phyloP scores from a whole-genome alignment of 257 asterid species.

The Plantago elongata region DNA sequence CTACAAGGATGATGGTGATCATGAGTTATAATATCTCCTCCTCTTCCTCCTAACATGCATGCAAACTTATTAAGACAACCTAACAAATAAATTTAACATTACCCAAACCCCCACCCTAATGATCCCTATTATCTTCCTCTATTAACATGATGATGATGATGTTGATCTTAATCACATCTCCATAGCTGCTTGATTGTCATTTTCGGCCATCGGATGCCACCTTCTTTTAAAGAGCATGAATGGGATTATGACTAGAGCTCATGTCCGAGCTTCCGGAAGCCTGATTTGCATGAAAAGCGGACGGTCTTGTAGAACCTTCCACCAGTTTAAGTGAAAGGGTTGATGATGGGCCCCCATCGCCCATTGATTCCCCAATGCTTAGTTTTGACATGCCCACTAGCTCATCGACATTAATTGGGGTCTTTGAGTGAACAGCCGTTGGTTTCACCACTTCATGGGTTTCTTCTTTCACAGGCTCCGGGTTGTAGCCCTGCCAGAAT shows the following conservation, averaged over 20 bases:
- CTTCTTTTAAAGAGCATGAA: constrained; percentile 55
- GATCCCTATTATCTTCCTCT: constrained; percentile 34
- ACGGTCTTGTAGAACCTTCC: constrained; percentile 80
- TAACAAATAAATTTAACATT: constrained; percentile 25
- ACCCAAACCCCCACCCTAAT: constrained; percentile 23
- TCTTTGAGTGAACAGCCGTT: constrained; percentile 81
- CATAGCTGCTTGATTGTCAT: constrained; percentile 17
- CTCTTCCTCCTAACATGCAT: constrained; percentile 24
- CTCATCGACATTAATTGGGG: constrained; percentile 82
- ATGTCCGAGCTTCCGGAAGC: constrained; percentile 53
- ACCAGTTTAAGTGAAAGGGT: constrained; percentile 59
- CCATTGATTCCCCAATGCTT: constrained; percentile 75
- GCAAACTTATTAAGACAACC: constrained; percentile 36
- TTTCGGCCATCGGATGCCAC: not conserved
- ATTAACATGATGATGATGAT: constrained; percentile 23
- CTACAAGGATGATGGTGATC: constrained; percentile 16
- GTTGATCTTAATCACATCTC: constrained; percentile 2
- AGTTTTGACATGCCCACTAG: constrained; percentile 85
- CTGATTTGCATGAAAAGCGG: constrained; percentile 91
- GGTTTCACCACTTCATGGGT: constrained; percentile 90
- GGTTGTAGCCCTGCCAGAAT: constrained; percentile 56
- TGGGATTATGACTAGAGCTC: constrained; percentile 65
- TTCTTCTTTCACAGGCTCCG: constrained; percentile 59
- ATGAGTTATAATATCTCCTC: constrained; percentile 11
- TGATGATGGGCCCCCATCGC: constrained; percentile 45